Evolutionary conservation across 1,139 yeast species (phyloP).

Genomic region (Saccharomyces hybrid): DNA sequence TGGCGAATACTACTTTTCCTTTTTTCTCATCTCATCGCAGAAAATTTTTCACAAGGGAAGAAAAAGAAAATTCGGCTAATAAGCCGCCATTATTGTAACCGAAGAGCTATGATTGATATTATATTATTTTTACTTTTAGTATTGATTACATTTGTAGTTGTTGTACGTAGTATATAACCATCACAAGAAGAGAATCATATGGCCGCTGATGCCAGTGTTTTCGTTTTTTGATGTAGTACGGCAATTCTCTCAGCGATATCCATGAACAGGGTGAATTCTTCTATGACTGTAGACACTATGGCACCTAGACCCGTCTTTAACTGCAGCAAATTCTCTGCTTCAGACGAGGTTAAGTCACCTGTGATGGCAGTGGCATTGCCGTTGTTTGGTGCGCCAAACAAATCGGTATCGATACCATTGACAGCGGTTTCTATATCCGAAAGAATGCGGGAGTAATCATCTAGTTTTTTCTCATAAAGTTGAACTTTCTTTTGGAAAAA

Average conservation of each 20-base stretch:
- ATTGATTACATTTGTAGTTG: not conserved
- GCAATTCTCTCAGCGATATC: conserved; percentile 87
- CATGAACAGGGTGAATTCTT: conserved; percentile 81
- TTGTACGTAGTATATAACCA: not conserved
- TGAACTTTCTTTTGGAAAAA: conserved; percentile 48
- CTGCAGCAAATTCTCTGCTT: conserved; percentile 11
- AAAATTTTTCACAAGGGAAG: not conserved
- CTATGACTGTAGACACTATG: conserved; percentile 49
- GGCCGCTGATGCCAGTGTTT: conserved; percentile 25
- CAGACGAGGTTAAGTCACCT: conserved; percentile 3
- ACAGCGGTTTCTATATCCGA: conserved; percentile 65
- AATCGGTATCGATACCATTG: conserved; percentile 9
- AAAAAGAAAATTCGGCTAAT: not conserved
- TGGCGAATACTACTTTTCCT: no score
- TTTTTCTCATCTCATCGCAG: not conserved
- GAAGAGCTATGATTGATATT: not conserved
- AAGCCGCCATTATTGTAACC: not conserved
- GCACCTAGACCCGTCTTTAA: conserved; percentile 28
- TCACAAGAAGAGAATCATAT: not conserved
- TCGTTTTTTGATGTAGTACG: conserved; percentile 72
- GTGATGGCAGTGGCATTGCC: conserved; percentile 1
- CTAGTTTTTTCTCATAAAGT: conserved; percentile 49
- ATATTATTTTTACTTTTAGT: not conserved
- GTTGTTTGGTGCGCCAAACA: no score
- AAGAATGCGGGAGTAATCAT: conserved; percentile 57